phyloP scores from a whole-genome alignment of 176 grass and related monocot genomes.

The Zea mays region Zm-B73-REFERENCE-NAM-5.0 NC_050096.1:256233501-256234000 shows the following conservation, averaged over 20 bases:
- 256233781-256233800: background rate
- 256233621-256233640: too few species aligned
- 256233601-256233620: too few species aligned
- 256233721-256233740: too few species aligned
- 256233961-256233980: constrained; percentile 27
- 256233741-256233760: too few species aligned
- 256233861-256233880: constrained; percentile 25
- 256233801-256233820: background rate
- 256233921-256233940: constrained; percentile 54
- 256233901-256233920: constrained; percentile 49
- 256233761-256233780: background rate
- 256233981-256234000: constrained; percentile 27
- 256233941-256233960: constrained; percentile 46
- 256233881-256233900: constrained; percentile 28
- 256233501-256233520: too few species aligned
- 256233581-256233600: too few species aligned
- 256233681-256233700: too few species aligned
- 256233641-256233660: too few species aligned
- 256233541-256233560: too few species aligned
- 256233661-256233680: too few species aligned
- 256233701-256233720: background rate
- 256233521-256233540: too few species aligned
- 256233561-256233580: too few species aligned
- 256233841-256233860: constrained; percentile 17
- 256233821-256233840: constrained; percentile 41